These are phyloP conservation scores for Boletus vermiculosoides DNA, from an alignment of 768 basidiomycete species.

Conservation along the genomic window DNA sequence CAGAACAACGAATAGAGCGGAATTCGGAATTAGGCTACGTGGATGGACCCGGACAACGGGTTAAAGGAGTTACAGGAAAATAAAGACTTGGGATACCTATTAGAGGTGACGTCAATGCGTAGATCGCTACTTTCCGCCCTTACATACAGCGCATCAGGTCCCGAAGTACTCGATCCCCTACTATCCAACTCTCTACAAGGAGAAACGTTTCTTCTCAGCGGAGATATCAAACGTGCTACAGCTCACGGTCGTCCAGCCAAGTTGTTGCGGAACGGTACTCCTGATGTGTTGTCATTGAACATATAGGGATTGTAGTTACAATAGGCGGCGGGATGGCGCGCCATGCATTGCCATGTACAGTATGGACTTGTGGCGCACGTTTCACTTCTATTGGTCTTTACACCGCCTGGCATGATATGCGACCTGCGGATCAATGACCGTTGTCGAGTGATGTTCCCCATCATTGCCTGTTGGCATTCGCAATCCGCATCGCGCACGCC, in stretches of 20 bases:
- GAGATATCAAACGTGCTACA: neutral
- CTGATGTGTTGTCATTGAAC: neutral
- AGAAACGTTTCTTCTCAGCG: neutral
- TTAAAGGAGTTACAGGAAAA: too few species aligned
- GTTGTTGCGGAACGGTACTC: neutral
- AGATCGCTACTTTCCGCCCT: neutral
- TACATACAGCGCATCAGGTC: neutral
- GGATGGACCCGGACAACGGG: too few species aligned
- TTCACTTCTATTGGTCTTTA: neutral
- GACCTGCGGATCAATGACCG: neutral
- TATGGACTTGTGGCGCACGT: neutral
- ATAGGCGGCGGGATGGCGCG: neutral
- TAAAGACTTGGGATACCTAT: too few species aligned
- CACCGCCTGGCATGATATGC: neutral
- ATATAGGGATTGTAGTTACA: neutral
- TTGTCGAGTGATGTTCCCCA: neutral
- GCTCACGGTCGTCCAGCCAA: neutral
- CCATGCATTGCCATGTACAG: too few species aligned
- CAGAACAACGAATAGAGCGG: too few species aligned
- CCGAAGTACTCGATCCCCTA: neutral
- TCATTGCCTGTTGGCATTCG: neutral
- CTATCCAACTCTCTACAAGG: neutral
- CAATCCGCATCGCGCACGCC: neutral
- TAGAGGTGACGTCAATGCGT: neutral
- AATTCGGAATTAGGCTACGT: too few species aligned